phyloP scores from a whole-genome alignment of 148 eudicot genomes.

The Rhododendron griersonianum region DNA sequence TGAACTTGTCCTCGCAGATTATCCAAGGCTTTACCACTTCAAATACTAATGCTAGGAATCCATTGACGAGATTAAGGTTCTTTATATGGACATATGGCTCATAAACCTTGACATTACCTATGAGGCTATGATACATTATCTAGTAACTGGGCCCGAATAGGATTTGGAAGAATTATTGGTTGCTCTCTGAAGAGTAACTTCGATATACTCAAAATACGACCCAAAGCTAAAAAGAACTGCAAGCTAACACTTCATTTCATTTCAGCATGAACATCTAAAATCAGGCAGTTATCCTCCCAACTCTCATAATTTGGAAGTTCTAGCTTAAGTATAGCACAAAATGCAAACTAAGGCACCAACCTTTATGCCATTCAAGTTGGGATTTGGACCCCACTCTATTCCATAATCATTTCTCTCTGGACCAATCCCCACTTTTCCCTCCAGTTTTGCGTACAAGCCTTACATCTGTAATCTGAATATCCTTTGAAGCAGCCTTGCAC shows the following conservation, averaged over 20 bases:
- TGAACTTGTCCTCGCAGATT: not conserved
- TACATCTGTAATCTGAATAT: conserved; percentile 62
- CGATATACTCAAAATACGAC: not conserved
- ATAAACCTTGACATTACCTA: not conserved
- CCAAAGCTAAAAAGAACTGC: not conserved
- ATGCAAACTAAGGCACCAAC: not conserved
- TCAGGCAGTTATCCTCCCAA: not conserved
- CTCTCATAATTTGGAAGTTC: not conserved
- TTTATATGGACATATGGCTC: not conserved
- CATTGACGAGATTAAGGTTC: not conserved
- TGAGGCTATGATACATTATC: too few relatives aligned
- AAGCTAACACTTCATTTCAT: not conserved
- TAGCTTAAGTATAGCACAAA: not conserved
- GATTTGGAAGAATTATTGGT: not conserved
- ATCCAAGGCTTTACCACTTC: not conserved
- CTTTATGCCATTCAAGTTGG: not conserved
- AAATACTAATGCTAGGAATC: not conserved
- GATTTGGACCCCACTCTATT: not conserved
- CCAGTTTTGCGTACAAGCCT: conserved; percentile 53
- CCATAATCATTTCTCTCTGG: conserved; percentile 42
- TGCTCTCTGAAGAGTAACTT: not conserved
- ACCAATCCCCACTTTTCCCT: conserved; percentile 93
- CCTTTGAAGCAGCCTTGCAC: conserved; percentile 97
- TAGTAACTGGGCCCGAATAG: not conserved
- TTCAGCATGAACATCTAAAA: not conserved